phyloP scores from a whole-genome alignment of 768 basidiomycete species.

The Clitopilus hobsonii region DNA sequence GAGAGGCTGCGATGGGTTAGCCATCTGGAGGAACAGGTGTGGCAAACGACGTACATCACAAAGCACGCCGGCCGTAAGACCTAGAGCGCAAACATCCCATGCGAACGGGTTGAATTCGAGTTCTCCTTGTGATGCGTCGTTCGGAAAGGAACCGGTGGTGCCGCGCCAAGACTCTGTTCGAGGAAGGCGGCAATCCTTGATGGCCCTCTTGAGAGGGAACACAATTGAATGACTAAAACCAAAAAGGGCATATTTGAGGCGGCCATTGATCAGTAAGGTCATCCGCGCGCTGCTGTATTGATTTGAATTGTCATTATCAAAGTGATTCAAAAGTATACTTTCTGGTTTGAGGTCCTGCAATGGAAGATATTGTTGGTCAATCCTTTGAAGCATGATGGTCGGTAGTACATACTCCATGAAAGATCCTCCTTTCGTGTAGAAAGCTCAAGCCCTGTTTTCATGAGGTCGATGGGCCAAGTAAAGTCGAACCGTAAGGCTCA shows the following conservation, averaged over 20 bases:
- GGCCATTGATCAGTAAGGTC: conserved; percentile 6
- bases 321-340: conserved; percentile 17
- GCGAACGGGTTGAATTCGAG: conserved; percentile 20
- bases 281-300: neutral
- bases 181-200: conserved; percentile 9
- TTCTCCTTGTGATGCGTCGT: conserved; percentile 19
- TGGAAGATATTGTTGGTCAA: neutral
- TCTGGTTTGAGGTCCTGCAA: conserved; percentile 9
- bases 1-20: conserved; percentile 10
- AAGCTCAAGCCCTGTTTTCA: conserved; percentile 14
- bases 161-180: conserved; percentile 1
- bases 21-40: neutral
- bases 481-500: neutral
- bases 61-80: conserved; percentile 1
- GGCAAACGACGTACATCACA: conserved; percentile 12
- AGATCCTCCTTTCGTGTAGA: conserved; percentile 17
- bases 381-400: neutral
- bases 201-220: conserved; percentile 7
- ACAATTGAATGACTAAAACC: conserved; percentile 18
- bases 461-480: neutral
- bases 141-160: neutral
- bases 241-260: conserved; percentile 16
- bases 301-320: neutral
- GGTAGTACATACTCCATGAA: conserved; percentile 13
- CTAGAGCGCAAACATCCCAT: conserved; percentile 18